Evolutionary conservation across 2,329 filamentous ascomycete species (phyloP).

Genomic region (Dichotomopilus funicola): DNA sequence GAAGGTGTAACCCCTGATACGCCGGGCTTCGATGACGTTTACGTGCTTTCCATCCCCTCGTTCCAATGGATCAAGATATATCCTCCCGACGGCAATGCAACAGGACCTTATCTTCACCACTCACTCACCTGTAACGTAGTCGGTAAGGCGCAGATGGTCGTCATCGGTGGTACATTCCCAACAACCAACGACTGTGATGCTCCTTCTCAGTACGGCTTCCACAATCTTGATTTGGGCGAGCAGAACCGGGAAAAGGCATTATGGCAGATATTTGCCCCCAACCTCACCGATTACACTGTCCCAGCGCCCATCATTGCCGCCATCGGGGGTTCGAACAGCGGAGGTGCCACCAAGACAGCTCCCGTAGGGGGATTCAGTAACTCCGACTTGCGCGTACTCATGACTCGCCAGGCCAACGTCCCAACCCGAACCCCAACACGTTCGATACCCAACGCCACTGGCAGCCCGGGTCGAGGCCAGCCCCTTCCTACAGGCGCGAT

Average conservation of each 20-base stretch:
- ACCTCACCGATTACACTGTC: constrained; percentile 47
- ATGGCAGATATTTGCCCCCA: constrained; percentile 47
- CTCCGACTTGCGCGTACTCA: constrained; percentile 46
- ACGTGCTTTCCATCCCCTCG: constrained; percentile 54
- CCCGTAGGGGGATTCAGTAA: constrained; percentile 46
- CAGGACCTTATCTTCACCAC: constrained; percentile 43
- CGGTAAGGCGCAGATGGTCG: constrained; percentile 52
- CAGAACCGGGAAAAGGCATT: constrained; percentile 39
- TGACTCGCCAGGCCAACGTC: constrained; percentile 43
- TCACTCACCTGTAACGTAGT: constrained; percentile 53
- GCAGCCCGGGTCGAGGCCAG: constrained; percentile 8
- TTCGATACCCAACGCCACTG: constrained; percentile 24
- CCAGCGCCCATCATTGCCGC: constrained; percentile 43
- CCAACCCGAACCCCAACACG: constrained; percentile 46
- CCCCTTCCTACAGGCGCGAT: constrained; percentile 36
- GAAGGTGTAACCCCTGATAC: constrained; percentile 40
- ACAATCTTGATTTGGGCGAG: constrained; percentile 49
- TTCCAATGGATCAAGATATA: constrained; percentile 58
- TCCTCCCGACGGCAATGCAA: constrained; percentile 34
- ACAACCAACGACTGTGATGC: constrained; percentile 44
- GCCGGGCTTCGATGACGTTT: constrained; percentile 54
- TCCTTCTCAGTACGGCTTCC: constrained; percentile 46
- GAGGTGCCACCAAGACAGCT: constrained; percentile 46
- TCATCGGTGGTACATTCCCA: constrained; percentile 56
- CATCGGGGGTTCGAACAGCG: constrained; percentile 45